phyloP scores from a whole-genome alignment of 2,329 filamentous ascomycete genomes.

The Alternaria ethzedia region DNA sequence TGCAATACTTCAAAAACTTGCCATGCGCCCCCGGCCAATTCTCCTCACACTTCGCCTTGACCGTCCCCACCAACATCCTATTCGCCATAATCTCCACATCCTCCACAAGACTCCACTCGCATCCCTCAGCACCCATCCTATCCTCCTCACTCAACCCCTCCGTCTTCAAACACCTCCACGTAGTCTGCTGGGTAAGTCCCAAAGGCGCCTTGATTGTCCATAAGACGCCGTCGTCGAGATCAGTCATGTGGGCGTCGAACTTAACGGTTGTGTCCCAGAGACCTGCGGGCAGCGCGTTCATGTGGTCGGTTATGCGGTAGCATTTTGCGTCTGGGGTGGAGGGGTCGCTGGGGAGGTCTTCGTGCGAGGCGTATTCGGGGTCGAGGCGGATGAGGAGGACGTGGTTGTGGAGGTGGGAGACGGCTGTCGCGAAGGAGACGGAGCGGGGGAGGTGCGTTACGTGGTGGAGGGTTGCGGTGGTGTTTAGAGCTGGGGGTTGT shows the following conservation, averaged over 20 bases:
- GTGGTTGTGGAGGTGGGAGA: slow-evolving; percentile 42
- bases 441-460: slow-evolving; percentile 39
- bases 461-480: slow-evolving; percentile 43
- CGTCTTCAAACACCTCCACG: slow-evolving; percentile 37
- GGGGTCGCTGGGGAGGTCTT: slow-evolving; percentile 28
- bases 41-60: slow-evolving; percentile 46
- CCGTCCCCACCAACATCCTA: slow-evolving; percentile 42
- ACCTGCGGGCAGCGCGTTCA: slow-evolving; percentile 44
- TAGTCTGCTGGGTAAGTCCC: slow-evolving; percentile 41
- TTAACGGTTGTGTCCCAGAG: slow-evolving; percentile 47
- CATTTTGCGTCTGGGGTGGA: slow-evolving; percentile 35
- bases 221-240: slow-evolving; percentile 40
- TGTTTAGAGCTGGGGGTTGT: slow-evolving; percentile 36
- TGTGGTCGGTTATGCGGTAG: slow-evolving; percentile 47
- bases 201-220: slow-evolving; percentile 47
- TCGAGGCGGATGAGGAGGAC: slow-evolving; percentile 47
- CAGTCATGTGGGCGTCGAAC: slow-evolving; percentile 43
- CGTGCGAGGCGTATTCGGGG: slow-evolving; percentile 45
- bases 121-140: slow-evolving; percentile 16
- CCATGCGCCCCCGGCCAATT: slow-evolving; percentile 44
- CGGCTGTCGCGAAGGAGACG: slow-evolving; percentile 27
- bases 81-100: slow-evolving; percentile 46
- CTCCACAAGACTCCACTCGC: slow-evolving; percentile 44
- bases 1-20: slow-evolving; percentile 37
- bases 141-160: slow-evolving; percentile 20